Evolutionary conservation across 345 rosid genomes (phyloP).

Genomic region (Syzygium aqueum): DNA sequence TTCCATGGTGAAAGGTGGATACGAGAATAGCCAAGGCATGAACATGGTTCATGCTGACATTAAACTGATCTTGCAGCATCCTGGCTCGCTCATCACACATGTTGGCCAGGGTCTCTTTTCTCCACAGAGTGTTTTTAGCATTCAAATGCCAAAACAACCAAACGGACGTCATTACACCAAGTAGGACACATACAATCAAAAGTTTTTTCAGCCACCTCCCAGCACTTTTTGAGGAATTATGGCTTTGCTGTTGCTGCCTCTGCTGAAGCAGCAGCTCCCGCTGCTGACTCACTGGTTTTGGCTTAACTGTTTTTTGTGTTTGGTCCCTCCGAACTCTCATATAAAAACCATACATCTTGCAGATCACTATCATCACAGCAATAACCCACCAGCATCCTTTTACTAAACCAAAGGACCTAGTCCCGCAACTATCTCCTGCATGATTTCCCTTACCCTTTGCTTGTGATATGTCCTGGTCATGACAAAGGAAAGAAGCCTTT

Average conservation of each 20-base stretch:
- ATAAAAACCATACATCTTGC: conserved; percentile 15
- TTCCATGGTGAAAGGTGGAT: conserved; percentile 95
- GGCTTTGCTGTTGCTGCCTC: conserved; percentile 44
- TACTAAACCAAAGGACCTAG: conserved; percentile 14
- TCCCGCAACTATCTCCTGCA: conserved; percentile 11
- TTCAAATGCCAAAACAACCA: conserved; percentile 54
- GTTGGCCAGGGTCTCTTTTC: conserved; percentile 63
- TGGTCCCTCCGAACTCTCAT: conserved; percentile 19
- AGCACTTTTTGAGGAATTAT: conserved; percentile 35
- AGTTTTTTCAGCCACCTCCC: conserved; percentile 72
- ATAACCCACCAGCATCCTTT: conserved; percentile 47
- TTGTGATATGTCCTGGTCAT: conserved; percentile 21
- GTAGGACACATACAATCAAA: conserved; percentile 35
- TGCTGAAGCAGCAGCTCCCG: conserved; percentile 27
- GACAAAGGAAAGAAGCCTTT: not conserved
- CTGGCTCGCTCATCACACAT: conserved; percentile 98
- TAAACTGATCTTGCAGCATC: conserved; percentile 98
- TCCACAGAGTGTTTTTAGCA: conserved; percentile 18
- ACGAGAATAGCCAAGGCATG: conserved; percentile 94
- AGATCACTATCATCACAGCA: conserved; percentile 25
- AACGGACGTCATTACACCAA: conserved; percentile 42
- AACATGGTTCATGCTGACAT: conserved; percentile 96
- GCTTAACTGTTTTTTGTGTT: conserved; percentile 13
- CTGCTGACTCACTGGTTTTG: conserved; percentile 26
- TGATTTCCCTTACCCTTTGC: conserved; percentile 2